Evolutionary conservation across 2,329 filamentous ascomycete species (phyloP).

Genomic region (Neocucurbitaria cava): DNA sequence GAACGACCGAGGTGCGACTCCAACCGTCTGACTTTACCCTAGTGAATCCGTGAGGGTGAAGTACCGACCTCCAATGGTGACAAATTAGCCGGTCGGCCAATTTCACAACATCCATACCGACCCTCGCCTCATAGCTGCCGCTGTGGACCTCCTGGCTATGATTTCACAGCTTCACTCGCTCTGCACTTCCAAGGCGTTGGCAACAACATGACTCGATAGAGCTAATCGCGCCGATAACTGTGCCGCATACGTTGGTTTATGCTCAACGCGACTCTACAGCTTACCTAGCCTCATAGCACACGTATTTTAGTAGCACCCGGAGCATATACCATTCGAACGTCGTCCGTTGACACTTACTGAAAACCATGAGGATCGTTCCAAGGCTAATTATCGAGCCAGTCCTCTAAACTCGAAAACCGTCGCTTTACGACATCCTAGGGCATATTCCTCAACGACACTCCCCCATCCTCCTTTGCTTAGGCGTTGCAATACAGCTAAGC

Average conservation of each 20-base stretch:
- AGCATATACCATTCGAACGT: neutral
- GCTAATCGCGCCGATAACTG: neutral
- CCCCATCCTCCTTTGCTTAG: neutral
- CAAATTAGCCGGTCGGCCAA: constrained; percentile 22
- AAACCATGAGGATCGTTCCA: neutral
- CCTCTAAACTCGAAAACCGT: neutral
- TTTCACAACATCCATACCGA: neutral
- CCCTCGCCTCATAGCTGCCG: constrained; percentile 11
- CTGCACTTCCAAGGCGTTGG: neutral
- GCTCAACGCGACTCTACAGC: too few relatives aligned
- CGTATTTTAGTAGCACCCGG: neutral
- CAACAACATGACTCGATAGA: neutral
- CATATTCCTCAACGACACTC: neutral
- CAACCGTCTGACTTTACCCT: neutral
- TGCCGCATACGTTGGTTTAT: too few relatives aligned
- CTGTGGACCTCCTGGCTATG: neutral
- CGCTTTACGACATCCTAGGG: neutral
- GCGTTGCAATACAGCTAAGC: too few relatives aligned
- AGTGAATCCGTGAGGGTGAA: neutral
- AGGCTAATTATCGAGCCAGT: neutral
- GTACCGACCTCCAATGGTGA: constrained; percentile 1
- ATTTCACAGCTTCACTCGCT: neutral
- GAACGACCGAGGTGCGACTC: neutral
- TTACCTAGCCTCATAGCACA: neutral
- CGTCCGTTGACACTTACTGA: neutral